Base-by-base conservation (phyloP, 2,329 filamentous ascomycete genomes). In the Diaporthe ilicicola region DNA sequence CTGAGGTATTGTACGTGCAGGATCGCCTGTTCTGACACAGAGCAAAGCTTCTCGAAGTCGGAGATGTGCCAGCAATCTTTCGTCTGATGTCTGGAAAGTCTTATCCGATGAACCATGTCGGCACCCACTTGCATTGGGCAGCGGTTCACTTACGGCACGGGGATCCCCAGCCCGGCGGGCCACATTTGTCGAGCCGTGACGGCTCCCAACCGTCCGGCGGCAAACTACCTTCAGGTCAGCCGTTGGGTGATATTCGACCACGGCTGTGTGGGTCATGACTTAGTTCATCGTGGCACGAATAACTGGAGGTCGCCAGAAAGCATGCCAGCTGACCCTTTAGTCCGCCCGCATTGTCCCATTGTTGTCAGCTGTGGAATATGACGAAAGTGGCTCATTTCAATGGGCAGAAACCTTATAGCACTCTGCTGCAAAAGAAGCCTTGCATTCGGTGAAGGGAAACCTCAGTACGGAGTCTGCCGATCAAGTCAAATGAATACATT, bases 221-320 rank as follows among this genome's bases (percentile, higher is more conserved):
- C 59, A 64, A 64, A 64, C 59, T 48, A 34, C 59, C 27, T 64
- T 50, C n/a, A 50, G 39, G 77, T 74, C 70, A 76, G 75, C 76
- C 73, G 76, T 74, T 74, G 74, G 73, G 74, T 73, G 68, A 34
- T 29, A 39, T 50, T 53, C 8, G 46, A 59, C 24, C 27, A 17
- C 59, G 51, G 27, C 42, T 50, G 19, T n/a, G 29, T 32, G 53
- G 22, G 48, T 27, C 32, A 22, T 34, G 2, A 54, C 13, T 46
- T 51, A 19, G 51, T 34, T 9, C 42, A 46, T 32, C 32, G 42
- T 42, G 22, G 17, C 46, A 70, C n/a, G 37, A 3, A 59, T 24
- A 34, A 46, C 44, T 22, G 29, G 22, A 22, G 6, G 8, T 24
- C 48, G 9, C 27, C 4, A 15, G 8, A 3, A 13, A 6, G 37